These are phyloP conservation scores for Eucalyptus cloeziana DNA, from an alignment of 345 rosid species.

Conservation along the genomic window DNA sequence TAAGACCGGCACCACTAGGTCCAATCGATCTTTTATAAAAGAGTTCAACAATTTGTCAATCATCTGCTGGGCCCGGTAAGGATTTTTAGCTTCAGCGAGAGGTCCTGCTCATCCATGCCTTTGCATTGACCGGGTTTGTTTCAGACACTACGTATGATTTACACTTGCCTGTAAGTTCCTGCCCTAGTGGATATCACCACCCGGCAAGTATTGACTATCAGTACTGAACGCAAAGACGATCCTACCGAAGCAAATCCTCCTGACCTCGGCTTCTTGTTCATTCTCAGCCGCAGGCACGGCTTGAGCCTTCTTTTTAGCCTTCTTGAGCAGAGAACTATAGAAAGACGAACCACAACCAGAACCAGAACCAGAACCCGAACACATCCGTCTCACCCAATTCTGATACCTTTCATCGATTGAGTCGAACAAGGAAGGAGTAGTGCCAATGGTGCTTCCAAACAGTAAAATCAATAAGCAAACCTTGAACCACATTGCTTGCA, in stretches of 20 bases:
- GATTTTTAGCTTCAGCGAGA: background rate
- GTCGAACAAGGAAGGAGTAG: background rate
- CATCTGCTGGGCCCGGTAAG: background rate
- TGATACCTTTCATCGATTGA: background rate
- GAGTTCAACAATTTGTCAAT: background rate
- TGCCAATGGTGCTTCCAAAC: background rate
- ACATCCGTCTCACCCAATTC: background rate
- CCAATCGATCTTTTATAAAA: background rate
- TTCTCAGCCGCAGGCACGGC: background rate
- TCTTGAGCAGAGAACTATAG: background rate
- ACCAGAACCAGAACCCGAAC: accelerated
- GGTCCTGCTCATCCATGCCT: background rate
- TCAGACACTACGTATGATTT: too few relatives aligned
- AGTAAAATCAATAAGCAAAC: background rate
- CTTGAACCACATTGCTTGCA: background rate
- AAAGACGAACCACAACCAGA: background rate
- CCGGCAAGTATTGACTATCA: conserved; percentile 15
- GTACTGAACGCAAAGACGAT: background rate
- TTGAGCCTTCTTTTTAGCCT: background rate
- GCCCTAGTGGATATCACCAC: conserved; percentile 12
- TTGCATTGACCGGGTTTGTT: background rate
- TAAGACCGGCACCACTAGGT: background rate
- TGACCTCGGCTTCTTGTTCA: background rate
- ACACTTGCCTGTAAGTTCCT: conserved; percentile 18
- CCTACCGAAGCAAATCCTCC: background rate